A percentile compares a stretch with the other conserved stretches of the same genome.
These are phyloP conservation scores for Aquilaria malaccensis DNA, from an alignment of 345 rosid genomes.

Conservation along the genomic window DNA sequence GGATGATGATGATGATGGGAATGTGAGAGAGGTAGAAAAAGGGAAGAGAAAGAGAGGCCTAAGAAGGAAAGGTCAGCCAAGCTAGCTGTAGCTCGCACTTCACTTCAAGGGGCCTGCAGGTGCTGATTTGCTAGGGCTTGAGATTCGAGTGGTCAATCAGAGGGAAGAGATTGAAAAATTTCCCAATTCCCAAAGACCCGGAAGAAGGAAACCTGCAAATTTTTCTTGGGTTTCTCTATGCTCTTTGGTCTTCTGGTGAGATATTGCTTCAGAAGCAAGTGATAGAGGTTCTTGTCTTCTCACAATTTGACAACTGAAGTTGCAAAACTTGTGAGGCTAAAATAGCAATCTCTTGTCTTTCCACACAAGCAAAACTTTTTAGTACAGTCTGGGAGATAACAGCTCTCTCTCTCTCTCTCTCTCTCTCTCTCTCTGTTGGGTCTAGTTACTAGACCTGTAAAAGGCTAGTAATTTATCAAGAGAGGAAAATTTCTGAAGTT, in stretches of 20 bases:
- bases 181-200: constrained; percentile 25
- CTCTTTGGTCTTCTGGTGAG: constrained; percentile 9
- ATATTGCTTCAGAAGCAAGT: constrained; percentile 31
- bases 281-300: constrained; percentile 18
- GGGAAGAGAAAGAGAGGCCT: too few relatives aligned
- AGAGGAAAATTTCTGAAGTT: constrained; percentile 21
- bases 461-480: constrained; percentile 20
- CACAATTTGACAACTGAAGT: constrained; percentile 23
- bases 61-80: not conserved
- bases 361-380: constrained; percentile 15
- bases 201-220: constrained; percentile 4
- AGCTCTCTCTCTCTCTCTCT: constrained; percentile 8
- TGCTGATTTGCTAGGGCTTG: too few relatives aligned
- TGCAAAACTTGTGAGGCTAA: constrained; percentile 2
- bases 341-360: constrained; percentile 13
- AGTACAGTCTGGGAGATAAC: constrained; percentile 5
- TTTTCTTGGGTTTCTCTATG: constrained; percentile 23
- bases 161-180: constrained; percentile 6
- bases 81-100: not conserved
- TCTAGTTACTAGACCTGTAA: constrained; percentile 12
- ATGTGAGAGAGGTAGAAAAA: constrained; percentile 2
- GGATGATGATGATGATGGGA: not conserved
- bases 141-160: constrained; percentile 4
- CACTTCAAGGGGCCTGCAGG: constrained; percentile 4
- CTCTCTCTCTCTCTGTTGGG: constrained; percentile 17